Conservation (phyloP, 2,329 filamentous ascomycete species). For the Pseudocercospora fuligena region DNA sequence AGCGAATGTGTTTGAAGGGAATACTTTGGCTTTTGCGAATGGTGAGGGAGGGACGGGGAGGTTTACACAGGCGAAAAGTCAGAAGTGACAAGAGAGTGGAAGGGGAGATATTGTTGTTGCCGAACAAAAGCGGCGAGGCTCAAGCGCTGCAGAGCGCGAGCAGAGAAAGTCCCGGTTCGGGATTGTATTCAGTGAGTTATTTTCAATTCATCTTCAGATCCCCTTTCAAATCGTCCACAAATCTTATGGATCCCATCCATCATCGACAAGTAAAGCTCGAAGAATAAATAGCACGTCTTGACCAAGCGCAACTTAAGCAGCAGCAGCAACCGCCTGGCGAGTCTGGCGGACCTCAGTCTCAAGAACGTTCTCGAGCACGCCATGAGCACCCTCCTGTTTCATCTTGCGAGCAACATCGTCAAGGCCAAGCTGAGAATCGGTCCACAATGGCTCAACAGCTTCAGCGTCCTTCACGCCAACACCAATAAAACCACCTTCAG, state of each 20-base stretch:
- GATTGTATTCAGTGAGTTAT: constrained; percentile 10
- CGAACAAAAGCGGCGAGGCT: neutral
- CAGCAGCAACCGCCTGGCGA: constrained; percentile 49
- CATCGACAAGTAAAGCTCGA: neutral
- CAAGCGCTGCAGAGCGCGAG: constrained; percentile 1
- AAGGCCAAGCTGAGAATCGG: constrained; percentile 82
- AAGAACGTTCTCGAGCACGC: constrained; percentile 55
- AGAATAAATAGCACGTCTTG: neutral
- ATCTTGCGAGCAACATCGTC: constrained; percentile 68
- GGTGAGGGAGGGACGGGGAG: neutral
- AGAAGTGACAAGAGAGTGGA: neutral
- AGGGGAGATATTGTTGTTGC: neutral
- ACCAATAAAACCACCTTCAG: constrained; percentile 89
- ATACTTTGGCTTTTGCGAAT: neutral
- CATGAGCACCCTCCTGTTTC: constrained; percentile 49
- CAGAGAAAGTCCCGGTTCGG: neutral
- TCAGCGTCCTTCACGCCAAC: constrained; percentile 74
- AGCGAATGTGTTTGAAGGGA: neutral
- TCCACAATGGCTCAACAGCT: constrained; percentile 80
- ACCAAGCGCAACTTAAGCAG: constrained; percentile 30
- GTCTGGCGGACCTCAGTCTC: constrained; percentile 53
- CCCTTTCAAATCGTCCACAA: neutral
- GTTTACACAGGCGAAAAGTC: neutral
- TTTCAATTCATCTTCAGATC: neutral
- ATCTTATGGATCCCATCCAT: neutral